phyloP scores from a whole-genome alignment of 768 basidiomycete genomes.

The Lactarius evosmus region DNA sequence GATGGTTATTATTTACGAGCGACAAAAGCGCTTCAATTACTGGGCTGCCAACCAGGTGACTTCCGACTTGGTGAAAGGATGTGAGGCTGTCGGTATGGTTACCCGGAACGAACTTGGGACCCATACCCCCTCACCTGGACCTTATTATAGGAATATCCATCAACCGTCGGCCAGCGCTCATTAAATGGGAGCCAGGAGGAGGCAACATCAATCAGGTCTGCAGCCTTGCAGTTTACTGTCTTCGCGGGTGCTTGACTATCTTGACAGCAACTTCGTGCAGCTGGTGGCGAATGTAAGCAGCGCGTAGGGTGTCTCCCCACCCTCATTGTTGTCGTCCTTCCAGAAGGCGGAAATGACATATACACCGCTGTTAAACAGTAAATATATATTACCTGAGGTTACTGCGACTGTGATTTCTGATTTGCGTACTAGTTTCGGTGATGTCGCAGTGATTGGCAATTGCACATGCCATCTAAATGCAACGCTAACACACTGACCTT shows the following conservation, averaged over 20 bases:
- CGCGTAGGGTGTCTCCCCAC: constrained; percentile 45
- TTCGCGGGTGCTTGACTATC: not conserved
- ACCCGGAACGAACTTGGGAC: not conserved
- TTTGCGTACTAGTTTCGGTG: constrained; percentile 58
- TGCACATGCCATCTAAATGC: not conserved
- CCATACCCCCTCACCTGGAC: not conserved
- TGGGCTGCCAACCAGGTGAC: constrained; percentile 54
- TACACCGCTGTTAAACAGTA: constrained; percentile 80
- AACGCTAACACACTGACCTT: constrained; percentile 5
- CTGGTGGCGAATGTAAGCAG: constrained; percentile 46
- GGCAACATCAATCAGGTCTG: constrained; percentile 40
- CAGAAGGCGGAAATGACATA: constrained; percentile 71
- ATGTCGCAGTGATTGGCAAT: constrained; percentile 46
- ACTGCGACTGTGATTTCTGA: not conserved
- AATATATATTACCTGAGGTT: constrained; percentile 31
- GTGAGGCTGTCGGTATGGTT: constrained; percentile 56
- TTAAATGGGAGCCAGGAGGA: constrained; percentile 58
- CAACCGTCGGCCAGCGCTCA: constrained; percentile 41
- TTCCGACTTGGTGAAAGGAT: constrained; percentile 46
- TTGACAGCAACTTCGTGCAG: constrained; percentile 46
- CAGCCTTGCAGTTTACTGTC: not conserved
- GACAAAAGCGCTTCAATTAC: constrained; percentile 51
- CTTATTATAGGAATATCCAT: constrained; percentile 54
- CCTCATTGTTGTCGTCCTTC: constrained; percentile 65
- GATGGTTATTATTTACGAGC: constrained; percentile 67